A percentile compares a stretch with the other conserved stretches of the same genome.
These are phyloP conservation scores for Phytopythium ostracodes DNA, from an alignment of 352 stramenopile genomes.

Conservation along the genomic window DNA sequence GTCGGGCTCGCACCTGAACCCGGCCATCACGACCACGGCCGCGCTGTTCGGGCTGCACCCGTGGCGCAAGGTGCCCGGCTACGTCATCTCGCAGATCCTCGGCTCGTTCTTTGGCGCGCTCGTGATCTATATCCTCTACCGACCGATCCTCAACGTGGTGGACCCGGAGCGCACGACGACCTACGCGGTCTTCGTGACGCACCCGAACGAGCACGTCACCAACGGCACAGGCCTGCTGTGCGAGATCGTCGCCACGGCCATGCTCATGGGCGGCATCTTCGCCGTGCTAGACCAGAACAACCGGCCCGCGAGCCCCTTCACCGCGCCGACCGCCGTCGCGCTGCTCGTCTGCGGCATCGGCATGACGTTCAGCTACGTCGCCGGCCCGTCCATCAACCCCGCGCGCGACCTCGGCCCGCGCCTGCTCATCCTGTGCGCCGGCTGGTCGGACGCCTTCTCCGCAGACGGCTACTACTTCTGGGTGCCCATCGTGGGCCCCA, in stretches of 20 bases:
- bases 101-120: constrained; percentile 40
- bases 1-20: constrained; percentile 44
- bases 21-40: constrained; percentile 25
- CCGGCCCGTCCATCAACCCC: constrained; percentile 52
- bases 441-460: constrained; percentile 44
- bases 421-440: constrained; percentile 32
- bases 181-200: constrained; percentile 45
- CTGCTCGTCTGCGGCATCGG: constrained; percentile 52
- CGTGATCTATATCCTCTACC: constrained; percentile 48
- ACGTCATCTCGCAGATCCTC: constrained; percentile 37
- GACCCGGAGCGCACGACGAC: constrained; percentile 36
- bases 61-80: constrained; percentile 50
- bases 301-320: constrained; percentile 28
- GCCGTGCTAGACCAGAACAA: constrained; percentile 47
- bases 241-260: constrained; percentile 41
- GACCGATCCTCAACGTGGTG: constrained; percentile 35
- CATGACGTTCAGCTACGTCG: constrained; percentile 57
- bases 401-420: constrained; percentile 54
- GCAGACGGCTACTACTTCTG: constrained; percentile 49
- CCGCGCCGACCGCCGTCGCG: constrained; percentile 28
- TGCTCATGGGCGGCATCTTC: constrained; percentile 47
- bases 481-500: constrained; percentile 43
- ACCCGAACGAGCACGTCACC: constrained; percentile 37
- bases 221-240: constrained; percentile 38
- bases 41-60: constrained; percentile 29